Conservation (phyloP, 257 asterid genomes). For the Vinca minor region DNA sequence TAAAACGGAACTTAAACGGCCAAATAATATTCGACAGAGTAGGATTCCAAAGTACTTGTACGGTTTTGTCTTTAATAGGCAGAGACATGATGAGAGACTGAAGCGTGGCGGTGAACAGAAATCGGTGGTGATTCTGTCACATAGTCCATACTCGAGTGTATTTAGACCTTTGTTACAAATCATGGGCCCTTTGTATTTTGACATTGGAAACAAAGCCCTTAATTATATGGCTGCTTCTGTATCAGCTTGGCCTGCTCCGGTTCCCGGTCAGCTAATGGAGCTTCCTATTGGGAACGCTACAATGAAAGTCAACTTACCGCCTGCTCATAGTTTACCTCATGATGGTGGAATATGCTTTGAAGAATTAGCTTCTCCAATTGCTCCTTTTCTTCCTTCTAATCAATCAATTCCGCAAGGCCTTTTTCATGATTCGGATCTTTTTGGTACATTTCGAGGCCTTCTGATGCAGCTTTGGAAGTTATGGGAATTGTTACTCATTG, state of each 20-base stretch:
- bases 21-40: conserved; percentile 28
- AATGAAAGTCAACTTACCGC: conserved; percentile 82
- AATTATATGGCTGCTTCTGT: conserved; percentile 67
- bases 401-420: conserved; percentile 85
- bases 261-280: conserved; percentile 76
- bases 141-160: conserved; percentile 72
- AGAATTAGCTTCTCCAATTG: conserved; percentile 83
- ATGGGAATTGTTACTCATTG: conserved; percentile 87
- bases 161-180: conserved; percentile 94
- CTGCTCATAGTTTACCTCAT: conserved; percentile 85
- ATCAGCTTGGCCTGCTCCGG: conserved; percentile 82
- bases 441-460: conserved; percentile 77
- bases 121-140: conserved; percentile 88
- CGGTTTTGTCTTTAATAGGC: conserved; percentile 93
- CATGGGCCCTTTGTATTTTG: conserved; percentile 93
- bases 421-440: conserved; percentile 94
- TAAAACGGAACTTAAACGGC: conserved; percentile 21
- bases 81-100: conserved; percentile 90
- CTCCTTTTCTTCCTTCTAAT: conserved; percentile 86
- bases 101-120: conserved; percentile 98
- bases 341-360: conserved; percentile 63
- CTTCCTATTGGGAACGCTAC: conserved; percentile 89
- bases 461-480: conserved; percentile 92
- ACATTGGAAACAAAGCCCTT: conserved; percentile 86
- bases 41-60: conserved; percentile 53